Conservation (phyloP, 345 rosid species). For the Rhizophora mangle region DNA sequence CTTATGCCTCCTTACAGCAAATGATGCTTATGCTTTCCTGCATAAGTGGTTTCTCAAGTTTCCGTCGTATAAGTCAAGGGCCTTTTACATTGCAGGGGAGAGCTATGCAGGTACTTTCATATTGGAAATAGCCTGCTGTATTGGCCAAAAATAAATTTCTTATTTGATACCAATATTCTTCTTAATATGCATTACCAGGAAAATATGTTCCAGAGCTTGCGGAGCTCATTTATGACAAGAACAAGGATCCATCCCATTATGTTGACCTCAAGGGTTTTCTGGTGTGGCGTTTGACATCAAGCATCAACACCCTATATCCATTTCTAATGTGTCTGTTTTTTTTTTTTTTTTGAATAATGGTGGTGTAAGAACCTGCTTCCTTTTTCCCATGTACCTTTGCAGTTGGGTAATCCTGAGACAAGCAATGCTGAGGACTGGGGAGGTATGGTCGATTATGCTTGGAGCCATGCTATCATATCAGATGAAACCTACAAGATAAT, state of each 20-base stretch:
- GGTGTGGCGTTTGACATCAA: conserved; percentile 41
- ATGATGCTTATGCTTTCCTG: conserved; percentile 69
- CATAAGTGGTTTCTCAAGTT: conserved; percentile 71
- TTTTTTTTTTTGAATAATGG: not conserved
- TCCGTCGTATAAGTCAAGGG: conserved; percentile 52
- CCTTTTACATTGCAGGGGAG: conserved; percentile 87
- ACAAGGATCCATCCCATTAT: conserved; percentile 45
- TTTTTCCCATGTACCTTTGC: not conserved
- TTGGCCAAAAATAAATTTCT: not conserved
- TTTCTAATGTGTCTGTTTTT: not conserved
- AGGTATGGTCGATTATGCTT: conserved; percentile 81
- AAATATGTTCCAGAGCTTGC: conserved; percentile 87
- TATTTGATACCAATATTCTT: not conserved
- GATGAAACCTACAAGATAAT: conserved; percentile 72
- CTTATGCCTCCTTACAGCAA: conserved; percentile 31
- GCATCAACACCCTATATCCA: not conserved
- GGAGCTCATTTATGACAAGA: conserved; percentile 60
- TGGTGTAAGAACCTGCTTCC: not conserved
- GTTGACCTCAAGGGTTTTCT: conserved; percentile 73
- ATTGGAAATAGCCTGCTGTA: not conserved
- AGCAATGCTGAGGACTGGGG: conserved; percentile 70
- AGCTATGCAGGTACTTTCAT: conserved; percentile 75
- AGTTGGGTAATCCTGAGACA: conserved; percentile 96
- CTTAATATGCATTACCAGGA: conserved; percentile 38
- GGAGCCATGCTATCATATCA: conserved; percentile 92